Conservation (phyloP, 1,139 yeast species). For the Debaryomyces sp. region DNA sequence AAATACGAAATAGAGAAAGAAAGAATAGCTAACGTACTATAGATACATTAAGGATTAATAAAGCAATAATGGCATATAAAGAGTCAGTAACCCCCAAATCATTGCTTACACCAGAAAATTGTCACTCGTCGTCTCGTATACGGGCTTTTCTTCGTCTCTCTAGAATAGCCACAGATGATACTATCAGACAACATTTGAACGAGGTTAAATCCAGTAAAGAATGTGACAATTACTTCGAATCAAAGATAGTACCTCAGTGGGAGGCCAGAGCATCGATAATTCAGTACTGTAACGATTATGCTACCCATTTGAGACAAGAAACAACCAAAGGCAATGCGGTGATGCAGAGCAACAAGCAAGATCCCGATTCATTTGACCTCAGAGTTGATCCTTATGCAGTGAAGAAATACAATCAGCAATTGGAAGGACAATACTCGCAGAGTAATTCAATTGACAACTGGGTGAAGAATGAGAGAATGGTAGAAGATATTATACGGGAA, state of each 20-base stretch:
- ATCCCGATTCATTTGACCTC: conserved; percentile 26
- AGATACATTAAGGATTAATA: neutral
- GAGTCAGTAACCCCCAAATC: neutral
- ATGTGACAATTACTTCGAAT: conserved; percentile 33
- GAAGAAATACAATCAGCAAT: conserved; percentile 24
- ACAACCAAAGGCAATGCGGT: conserved; percentile 10
- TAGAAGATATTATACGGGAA: conserved; percentile 38
- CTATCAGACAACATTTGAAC: conserved; percentile 42
- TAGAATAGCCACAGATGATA: conserved; percentile 43
- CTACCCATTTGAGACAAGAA: conserved; percentile 24
- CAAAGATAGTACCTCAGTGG: conserved; percentile 43
- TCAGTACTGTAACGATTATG: conserved; percentile 33
- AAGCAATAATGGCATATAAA: conserved; percentile 2
- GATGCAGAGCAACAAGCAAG: conserved; percentile 5
- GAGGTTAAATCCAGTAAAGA: conserved; percentile 21
- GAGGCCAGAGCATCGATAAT: conserved; percentile 31
- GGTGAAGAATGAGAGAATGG: conserved; percentile 37
- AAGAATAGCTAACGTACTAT: neutral
- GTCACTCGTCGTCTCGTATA: conserved; percentile 36
- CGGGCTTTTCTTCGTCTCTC: conserved; percentile 43
- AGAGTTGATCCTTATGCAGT: conserved; percentile 46
- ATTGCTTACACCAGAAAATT: conserved; percentile 33
- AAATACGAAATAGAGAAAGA: neutral
- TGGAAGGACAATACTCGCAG: conserved; percentile 25
- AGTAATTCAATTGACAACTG: conserved; percentile 39